Percentiles rank a stretch among this genome's conserved stretches.
These are phyloP conservation scores for Blastobotrys capitulatus DNA, from an alignment of 1,139 yeast genomes.

Conservation along the genomic window DNA sequence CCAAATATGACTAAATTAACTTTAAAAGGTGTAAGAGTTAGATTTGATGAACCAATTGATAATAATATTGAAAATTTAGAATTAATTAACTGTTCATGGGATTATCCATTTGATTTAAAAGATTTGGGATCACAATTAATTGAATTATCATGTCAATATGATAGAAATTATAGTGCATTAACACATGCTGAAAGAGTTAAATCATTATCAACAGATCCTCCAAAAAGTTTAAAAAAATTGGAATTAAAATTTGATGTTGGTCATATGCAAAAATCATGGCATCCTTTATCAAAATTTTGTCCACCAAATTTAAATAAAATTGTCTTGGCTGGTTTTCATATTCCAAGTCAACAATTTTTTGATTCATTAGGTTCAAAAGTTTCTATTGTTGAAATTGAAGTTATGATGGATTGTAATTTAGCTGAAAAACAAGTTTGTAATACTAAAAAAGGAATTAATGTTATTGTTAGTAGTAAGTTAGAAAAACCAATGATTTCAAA, in stretches of 20 bases:
- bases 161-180: slow-evolving; percentile 6
- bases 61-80: slow-evolving; percentile 1
- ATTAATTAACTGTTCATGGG: slow-evolving; percentile 13
- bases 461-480: not conserved
- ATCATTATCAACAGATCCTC: slow-evolving; percentile 11
- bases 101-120: slow-evolving; percentile 11
- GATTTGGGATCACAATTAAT: slow-evolving; percentile 4
- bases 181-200: slow-evolving; percentile 14
- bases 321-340: slow-evolving; percentile 10
- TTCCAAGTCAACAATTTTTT: slow-evolving; percentile 8
- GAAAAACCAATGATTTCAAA: not conserved
- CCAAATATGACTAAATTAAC: slow-evolving; percentile 5
- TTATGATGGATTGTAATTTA: not conserved
- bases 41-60: slow-evolving; percentile 5
- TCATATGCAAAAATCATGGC: slow-evolving; percentile 13
- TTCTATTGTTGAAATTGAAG: slow-evolving; percentile 6
- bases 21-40: slow-evolving; percentile 11
- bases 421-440: not conserved
- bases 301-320: not conserved
- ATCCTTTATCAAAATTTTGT: slow-evolving; percentile 4
- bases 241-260: slow-evolving; percentile 8
- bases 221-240: slow-evolving; percentile 3
- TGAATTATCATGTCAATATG: slow-evolving; percentile 3
- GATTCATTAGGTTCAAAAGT: slow-evolving; percentile 5
- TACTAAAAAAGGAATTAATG: not conserved